Evolutionary conservation across 2,329 filamentous ascomycete genomes (phyloP).

Genomic region (Raffaelea albimanens): DNA sequence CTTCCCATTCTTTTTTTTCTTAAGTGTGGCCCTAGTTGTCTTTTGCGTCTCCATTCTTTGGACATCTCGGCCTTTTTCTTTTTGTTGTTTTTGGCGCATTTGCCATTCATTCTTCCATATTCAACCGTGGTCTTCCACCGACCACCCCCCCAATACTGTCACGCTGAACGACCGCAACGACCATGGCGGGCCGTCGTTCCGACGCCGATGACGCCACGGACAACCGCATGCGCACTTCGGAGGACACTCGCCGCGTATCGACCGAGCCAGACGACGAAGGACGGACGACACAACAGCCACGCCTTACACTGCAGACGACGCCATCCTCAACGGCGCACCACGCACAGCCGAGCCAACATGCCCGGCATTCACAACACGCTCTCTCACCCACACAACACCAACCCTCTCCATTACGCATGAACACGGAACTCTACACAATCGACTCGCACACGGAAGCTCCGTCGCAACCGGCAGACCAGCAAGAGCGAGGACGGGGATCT

Average conservation of each 20-base stretch:
- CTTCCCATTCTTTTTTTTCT: no score
- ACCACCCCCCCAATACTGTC: not conserved
- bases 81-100: no score
- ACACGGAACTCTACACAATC: slow-evolving; percentile 22
- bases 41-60: no score
- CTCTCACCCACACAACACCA: slow-evolving; percentile 1
- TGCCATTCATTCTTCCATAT: not conserved
- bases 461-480: not conserved
- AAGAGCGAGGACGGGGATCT: not conserved
- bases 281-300: not conserved
- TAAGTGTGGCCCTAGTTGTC: no score
- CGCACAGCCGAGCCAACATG: not conserved
- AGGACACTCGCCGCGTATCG: slow-evolving; percentile 13
- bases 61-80: no score
- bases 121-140: not conserved
- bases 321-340: not conserved
- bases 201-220: slow-evolving; percentile 5
- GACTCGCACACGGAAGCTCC: slow-evolving; percentile 17
- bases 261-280: not conserved
- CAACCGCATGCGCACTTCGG: slow-evolving; percentile 17
- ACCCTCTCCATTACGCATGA: slow-evolving; percentile 10
- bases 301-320: not conserved
- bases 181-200: slow-evolving; percentile 11
- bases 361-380: not conserved
- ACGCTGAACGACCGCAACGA: not conserved